Evolutionary conservation across 352 stramenopile genomes (phyloP).

Genomic region (Pythium aphanidermatum): DNA sequence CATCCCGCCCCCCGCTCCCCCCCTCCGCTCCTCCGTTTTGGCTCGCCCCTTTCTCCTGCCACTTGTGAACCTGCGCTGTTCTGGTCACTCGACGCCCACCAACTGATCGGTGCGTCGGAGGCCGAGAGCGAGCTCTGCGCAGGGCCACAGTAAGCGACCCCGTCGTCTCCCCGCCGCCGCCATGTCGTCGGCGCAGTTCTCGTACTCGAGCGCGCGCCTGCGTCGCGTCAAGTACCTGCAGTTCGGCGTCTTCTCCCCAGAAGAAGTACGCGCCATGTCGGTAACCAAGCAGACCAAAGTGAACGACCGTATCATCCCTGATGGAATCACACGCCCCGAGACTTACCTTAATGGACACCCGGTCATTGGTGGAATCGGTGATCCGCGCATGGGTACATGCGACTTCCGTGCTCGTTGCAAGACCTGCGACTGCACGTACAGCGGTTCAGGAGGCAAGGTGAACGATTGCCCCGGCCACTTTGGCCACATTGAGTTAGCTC

Average conservation of each 20-base stretch:
- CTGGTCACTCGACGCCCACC: conserved; percentile 28
- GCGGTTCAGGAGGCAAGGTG: conserved; percentile 88
- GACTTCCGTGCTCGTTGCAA: conserved; percentile 87
- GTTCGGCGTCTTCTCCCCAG: conserved; percentile 97
- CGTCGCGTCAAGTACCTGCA: conserved; percentile 97
- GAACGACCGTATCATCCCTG: conserved; percentile 94
- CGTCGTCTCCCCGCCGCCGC: neutral
- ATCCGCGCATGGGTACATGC: conserved; percentile 96
- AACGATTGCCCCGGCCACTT: conserved; percentile 99
- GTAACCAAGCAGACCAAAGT: conserved; percentile 97
- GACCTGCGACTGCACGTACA: conserved; percentile 92
- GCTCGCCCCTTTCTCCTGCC: conserved; percentile 15
- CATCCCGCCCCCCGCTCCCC: conserved; percentile 11
- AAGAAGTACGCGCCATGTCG: conserved; percentile 96
- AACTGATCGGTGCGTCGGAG: conserved; percentile 4
- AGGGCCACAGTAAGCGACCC: neutral
- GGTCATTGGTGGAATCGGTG: conserved; percentile 97
- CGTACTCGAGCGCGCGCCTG: conserved; percentile 93
- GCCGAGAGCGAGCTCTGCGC: conserved; percentile 3
- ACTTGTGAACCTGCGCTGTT: conserved; percentile 73
- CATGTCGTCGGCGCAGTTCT: conserved; percentile 91
- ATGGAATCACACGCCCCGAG: conserved; percentile 91
- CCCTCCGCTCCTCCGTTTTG: conserved; percentile 2
- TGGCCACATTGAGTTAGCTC: conserved; percentile 97
- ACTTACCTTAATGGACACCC: conserved; percentile 91